Conservation (phyloP, 345 rosid species). For the Heritiera littoralis region DNA sequence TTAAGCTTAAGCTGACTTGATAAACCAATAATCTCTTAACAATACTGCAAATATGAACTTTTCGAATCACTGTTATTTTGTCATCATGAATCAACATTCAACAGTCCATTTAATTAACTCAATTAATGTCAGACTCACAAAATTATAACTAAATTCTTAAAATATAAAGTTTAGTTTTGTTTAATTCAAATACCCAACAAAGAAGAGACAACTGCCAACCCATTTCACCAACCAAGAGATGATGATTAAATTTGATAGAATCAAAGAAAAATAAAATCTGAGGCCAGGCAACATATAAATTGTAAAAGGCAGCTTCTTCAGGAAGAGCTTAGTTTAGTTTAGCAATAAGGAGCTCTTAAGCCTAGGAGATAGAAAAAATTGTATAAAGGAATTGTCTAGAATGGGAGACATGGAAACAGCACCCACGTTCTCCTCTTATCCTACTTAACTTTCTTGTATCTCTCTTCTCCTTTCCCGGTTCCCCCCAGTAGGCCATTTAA, state of each 20-base stretch:
- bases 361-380: constrained; percentile 59
- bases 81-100: not conserved
- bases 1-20: not conserved
- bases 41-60: not conserved
- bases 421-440: constrained; percentile 80
- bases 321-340: constrained; percentile 39
- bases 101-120: not conserved
- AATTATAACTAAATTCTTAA: not conserved
- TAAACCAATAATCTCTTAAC: not conserved
- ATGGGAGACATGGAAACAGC: constrained; percentile 89
- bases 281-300: not conserved
- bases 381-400: constrained; percentile 37
- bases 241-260: not conserved
- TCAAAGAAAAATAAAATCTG: not conserved
- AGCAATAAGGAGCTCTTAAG: constrained; percentile 53
- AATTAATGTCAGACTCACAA: not conserved
- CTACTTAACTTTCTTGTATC: constrained; percentile 31
- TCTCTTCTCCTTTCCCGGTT: constrained; percentile 23
- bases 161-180: not conserved
- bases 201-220: not conserved
- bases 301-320: constrained; percentile 37
- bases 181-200: constrained; percentile 10
- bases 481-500: constrained; percentile 17
- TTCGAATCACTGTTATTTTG: not conserved
- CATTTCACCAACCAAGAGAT: not conserved